Conservation (phyloP, 192 early-diverging fungal genomes). For the Dissophora ornata region DNA sequence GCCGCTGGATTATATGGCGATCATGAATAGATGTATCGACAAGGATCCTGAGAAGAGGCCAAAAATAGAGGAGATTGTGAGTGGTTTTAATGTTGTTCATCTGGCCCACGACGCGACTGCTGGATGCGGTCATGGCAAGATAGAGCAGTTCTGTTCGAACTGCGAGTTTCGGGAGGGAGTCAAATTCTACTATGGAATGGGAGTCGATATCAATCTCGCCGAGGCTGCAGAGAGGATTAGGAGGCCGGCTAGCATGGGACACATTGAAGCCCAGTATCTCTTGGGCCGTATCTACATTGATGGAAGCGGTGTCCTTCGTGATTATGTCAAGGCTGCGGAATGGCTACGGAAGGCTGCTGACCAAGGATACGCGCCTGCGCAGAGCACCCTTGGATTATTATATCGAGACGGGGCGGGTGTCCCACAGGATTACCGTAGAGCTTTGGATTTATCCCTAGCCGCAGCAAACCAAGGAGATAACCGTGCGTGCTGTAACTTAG, state of each 20-base stretch:
- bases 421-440: background rate
- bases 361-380: constrained; percentile 5
- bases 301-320: constrained; percentile 1
- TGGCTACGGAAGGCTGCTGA: constrained; percentile 18
- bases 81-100: background rate
- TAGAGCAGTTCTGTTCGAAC: background rate
- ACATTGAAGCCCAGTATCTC: constrained; percentile 2
- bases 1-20: background rate
- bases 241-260: constrained; percentile 6
- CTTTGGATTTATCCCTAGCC: background rate
- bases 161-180: constrained; percentile 53
- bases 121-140: background rate
- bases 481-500: too few relatives aligned
- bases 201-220: constrained; percentile 40
- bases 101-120: background rate
- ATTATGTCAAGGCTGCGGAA: background rate
- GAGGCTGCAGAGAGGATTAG: constrained; percentile 48
- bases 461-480: background rate
- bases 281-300: constrained; percentile 5
- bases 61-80: background rate
- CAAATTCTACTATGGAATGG: constrained; percentile 41
- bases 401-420: background rate
- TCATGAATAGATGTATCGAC: background rate
- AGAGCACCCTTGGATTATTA: background rate
- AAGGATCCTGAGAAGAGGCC: constrained; percentile 7